Conservation (phyloP, 306 rosid species). For the Heteromeles arbutifolia region DNA sequence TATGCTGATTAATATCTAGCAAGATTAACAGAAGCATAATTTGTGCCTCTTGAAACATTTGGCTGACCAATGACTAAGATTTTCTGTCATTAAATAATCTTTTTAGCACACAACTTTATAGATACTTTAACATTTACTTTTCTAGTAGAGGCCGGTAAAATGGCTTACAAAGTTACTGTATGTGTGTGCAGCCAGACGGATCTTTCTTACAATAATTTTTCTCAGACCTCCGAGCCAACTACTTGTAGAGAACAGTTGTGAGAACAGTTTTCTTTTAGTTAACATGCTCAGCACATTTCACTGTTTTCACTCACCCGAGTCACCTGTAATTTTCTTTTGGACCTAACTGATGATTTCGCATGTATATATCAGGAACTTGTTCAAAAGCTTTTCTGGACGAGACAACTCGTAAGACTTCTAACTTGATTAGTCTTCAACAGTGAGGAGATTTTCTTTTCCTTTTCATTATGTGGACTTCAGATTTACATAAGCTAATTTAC, state of each 20-base stretch:
- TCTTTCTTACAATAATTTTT: slow-evolving; percentile 24
- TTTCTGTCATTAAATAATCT: not conserved
- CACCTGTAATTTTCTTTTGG: not conserved
- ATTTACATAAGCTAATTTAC: not conserved
- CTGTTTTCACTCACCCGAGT: not conserved
- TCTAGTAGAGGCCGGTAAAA: not conserved
- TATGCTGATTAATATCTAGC: too few relatives aligned
- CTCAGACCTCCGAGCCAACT: not conserved
- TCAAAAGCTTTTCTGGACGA: not conserved
- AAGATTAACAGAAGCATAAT: too few relatives aligned
- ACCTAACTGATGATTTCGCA: not conserved
- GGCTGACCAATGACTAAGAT: not conserved
- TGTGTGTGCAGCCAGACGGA: not conserved
- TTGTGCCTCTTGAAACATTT: too few relatives aligned
- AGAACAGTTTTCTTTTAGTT: not conserved
- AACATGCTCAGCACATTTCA: not conserved
- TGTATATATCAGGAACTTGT: slow-evolving; percentile 15
- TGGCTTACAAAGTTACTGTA: not conserved
- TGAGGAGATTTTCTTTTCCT: not conserved
- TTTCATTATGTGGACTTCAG: not conserved
- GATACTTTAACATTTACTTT: not conserved
- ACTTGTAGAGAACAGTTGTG: slow-evolving; percentile 9
- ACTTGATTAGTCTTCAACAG: not conserved
- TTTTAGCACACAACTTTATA: not conserved
- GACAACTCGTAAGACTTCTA: slow-evolving; percentile 20